These are phyloP conservation scores for Ustilago bromivora DNA, from an alignment of 1,284 basidiomycete genomes.

Conservation along the genomic window DNA sequence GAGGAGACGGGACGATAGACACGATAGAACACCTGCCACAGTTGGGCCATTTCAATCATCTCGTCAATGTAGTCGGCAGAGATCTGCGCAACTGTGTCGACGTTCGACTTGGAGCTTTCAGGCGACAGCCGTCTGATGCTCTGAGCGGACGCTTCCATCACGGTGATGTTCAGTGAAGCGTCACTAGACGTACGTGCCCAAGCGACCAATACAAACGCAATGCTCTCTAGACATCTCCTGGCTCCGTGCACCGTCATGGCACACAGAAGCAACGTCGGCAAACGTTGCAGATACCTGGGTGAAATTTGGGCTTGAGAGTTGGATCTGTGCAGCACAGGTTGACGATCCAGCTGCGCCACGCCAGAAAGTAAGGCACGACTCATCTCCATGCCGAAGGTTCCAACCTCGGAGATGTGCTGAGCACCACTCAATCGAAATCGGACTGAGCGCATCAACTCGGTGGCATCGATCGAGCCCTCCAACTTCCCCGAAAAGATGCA, in stretches of 20 bases:
- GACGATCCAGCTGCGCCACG: conserved; percentile 20
- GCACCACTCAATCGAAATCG: not conserved
- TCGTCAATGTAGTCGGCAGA: conserved; percentile 27
- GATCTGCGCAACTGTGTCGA: conserved; percentile 10
- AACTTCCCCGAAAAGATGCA: conserved; percentile 12
- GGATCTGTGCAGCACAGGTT: conserved; percentile 12
- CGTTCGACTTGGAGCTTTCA: not conserved
- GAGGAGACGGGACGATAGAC: conserved; percentile 28
- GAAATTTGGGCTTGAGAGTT: not conserved
- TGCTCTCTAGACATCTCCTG: conserved; percentile 17
- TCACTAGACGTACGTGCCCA: conserved; percentile 15
- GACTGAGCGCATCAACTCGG: conserved; percentile 5
- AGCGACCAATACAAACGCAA: conserved; percentile 20
- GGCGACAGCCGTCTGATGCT: conserved; percentile 7
- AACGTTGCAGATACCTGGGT: conserved; percentile 10
- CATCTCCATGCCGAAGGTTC: conserved; percentile 1
- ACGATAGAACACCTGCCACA: conserved; percentile 31
- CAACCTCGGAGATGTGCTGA: conserved; percentile 3
- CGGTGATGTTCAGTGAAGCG: not conserved
- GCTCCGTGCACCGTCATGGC: conserved; percentile 29
- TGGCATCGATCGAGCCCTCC: conserved; percentile 9
- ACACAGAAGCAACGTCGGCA: conserved; percentile 22
- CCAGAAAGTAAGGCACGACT: conserved; percentile 16
- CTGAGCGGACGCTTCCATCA: conserved; percentile 24
- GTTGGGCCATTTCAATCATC: conserved; percentile 23